These are phyloP conservation scores for Exidia glandulosa DNA, from an alignment of 768 basidiomycete genomes.

Conservation along the genomic window DNA sequence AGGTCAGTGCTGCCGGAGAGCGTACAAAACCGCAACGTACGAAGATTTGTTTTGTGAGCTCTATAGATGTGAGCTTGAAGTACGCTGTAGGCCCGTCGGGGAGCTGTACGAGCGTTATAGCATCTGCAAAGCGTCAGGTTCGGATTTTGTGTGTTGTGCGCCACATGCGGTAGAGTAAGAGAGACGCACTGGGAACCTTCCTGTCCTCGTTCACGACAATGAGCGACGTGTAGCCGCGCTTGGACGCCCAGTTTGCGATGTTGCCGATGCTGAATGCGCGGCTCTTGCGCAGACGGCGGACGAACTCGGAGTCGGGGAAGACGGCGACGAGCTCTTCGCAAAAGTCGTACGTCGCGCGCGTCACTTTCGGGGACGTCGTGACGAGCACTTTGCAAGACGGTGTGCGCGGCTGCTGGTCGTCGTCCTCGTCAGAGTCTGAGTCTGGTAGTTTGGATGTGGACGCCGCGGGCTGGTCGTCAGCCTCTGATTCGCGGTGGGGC, in stretches of 20 bases:
- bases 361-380: constrained; percentile 82
- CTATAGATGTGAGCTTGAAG: constrained; percentile 85
- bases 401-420: constrained; percentile 30
- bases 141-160: not conserved
- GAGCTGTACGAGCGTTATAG: constrained; percentile 82
- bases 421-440: constrained; percentile 17
- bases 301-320: constrained; percentile 87
- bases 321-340: constrained; percentile 83
- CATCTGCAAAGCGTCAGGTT: constrained; percentile 47
- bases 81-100: constrained; percentile 91
- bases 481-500: constrained; percentile 45
- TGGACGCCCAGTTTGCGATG: constrained; percentile 88
- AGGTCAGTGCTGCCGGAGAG: not conserved
- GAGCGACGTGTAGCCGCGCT: constrained; percentile 77
- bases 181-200: constrained; percentile 77
- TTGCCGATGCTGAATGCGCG: constrained; percentile 84
- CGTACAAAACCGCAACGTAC: constrained; percentile 31
- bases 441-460: constrained; percentile 70
- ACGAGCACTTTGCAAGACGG: constrained; percentile 73
- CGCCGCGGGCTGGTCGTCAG: constrained; percentile 62
- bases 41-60: constrained; percentile 76
- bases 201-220: constrained; percentile 93
- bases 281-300: constrained; percentile 65
- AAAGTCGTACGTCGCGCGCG: constrained; percentile 83
- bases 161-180: not conserved